Conservation (phyloP, 257 asterid species). For the Przewalskia tangutica region DNA sequence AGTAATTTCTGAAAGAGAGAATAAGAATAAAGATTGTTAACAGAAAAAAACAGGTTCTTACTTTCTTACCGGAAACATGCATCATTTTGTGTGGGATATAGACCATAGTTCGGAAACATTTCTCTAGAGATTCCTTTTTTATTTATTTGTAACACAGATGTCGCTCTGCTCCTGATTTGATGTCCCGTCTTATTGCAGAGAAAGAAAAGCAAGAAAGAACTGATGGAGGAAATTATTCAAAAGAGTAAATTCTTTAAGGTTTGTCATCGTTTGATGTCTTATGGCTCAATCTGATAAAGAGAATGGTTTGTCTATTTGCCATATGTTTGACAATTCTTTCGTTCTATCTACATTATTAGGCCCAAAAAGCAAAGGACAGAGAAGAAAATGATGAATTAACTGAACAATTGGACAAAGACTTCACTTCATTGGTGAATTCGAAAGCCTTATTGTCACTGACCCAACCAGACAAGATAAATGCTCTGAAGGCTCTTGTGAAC, state of each 20-base stretch:
- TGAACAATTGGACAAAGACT: constrained; percentile 73
- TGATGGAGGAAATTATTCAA: constrained; percentile 72
- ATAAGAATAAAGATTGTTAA: background rate
- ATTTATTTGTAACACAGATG: background rate
- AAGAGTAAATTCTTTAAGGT: constrained; percentile 98
- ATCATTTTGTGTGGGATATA: background rate
- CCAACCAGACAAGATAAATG: constrained; percentile 66
- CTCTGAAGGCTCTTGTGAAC: constrained; percentile 61
- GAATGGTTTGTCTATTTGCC: background rate
- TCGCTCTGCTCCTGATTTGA: constrained; percentile 15
- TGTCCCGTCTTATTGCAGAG: constrained; percentile 37
- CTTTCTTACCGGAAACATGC: background rate
- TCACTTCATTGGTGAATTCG: constrained; percentile 64
- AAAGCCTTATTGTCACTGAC: constrained; percentile 63
- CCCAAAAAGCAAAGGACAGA: constrained; percentile 89
- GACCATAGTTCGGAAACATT: background rate
- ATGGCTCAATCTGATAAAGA: background rate
- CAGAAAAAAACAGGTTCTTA: background rate
- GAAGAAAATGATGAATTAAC: constrained; percentile 66
- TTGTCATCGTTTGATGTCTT: constrained; percentile 13
- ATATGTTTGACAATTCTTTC: constrained; percentile 4
- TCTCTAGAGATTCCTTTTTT: background rate
- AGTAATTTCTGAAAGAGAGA: background rate
- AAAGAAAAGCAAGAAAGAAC: constrained; percentile 90
- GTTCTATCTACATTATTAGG: constrained; percentile 39